Conservation (phyloP, 306 rosid species). For the Pueraria montana region DNA sequence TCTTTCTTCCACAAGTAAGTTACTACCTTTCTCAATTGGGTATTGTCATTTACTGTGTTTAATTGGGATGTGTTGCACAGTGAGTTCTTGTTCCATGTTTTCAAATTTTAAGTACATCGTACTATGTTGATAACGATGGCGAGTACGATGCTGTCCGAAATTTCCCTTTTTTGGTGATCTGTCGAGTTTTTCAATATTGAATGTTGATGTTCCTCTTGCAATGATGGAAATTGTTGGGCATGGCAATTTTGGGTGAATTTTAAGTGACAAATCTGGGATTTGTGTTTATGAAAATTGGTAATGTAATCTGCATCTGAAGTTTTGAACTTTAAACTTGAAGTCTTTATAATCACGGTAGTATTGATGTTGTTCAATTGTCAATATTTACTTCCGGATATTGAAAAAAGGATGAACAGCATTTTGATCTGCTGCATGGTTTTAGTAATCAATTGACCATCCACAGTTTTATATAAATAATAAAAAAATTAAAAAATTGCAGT, state of each 20-base stretch:
- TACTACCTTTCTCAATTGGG: not conserved
- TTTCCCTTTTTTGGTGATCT: not conserved
- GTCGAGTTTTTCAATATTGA: slow-evolving; percentile 5
- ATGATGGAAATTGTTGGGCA: slow-evolving; percentile 23
- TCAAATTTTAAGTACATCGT: not conserved
- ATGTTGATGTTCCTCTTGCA: slow-evolving; percentile 5
- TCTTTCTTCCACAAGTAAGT: slow-evolving; percentile 49
- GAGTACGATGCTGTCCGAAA: not conserved
- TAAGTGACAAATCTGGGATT: not conserved
- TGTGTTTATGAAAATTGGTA: slow-evolving; percentile 3
- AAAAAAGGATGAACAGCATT: not conserved
- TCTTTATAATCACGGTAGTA: not conserved
- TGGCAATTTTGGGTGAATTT: slow-evolving; percentile 20
- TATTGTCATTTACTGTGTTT: slow-evolving; percentile 3
- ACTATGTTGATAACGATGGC: not conserved
- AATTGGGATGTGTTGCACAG: not conserved
- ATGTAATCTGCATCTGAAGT: slow-evolving; percentile 30
- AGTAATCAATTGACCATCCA: not conserved
- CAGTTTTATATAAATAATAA: not conserved
- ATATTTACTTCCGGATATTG: slow-evolving; percentile 18
- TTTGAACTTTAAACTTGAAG: slow-evolving; percentile 25
- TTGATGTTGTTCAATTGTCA: slow-evolving; percentile 4
- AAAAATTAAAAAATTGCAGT: not conserved
- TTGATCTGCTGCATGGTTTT: slow-evolving; percentile 18
- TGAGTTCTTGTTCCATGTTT: not conserved